Conservation (phyloP, 2,329 filamentous ascomycete genomes). For the Xylariaceae sp. region DNA sequence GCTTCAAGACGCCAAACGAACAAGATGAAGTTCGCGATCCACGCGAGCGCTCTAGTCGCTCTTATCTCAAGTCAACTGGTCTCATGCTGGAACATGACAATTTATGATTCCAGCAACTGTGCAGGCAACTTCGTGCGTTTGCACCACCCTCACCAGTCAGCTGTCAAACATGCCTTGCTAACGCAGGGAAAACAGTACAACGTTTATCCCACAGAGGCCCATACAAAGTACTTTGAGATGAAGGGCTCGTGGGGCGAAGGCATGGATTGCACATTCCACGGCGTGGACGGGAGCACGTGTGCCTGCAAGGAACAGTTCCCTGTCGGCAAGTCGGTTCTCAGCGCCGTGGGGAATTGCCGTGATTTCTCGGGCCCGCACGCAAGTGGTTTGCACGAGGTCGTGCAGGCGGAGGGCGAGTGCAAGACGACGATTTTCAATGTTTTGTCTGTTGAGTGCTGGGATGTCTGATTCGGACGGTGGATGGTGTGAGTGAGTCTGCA, state of each 20-base stretch:
- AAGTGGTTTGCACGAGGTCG: conserved; percentile 8
- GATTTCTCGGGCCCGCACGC: conserved; percentile 15
- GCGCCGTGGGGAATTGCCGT: conserved; percentile 10
- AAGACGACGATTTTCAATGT: conserved; percentile 15
- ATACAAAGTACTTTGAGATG: conserved; percentile 21
- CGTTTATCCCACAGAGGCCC: conserved; percentile 6
- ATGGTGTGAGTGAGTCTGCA: too few species aligned
- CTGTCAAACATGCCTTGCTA: neutral
- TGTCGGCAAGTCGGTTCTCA: conserved; percentile 16
- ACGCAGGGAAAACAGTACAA: conserved; percentile 10
- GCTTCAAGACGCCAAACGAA: neutral
- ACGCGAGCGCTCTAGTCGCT: conserved; percentile 8
- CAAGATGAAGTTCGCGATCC: conserved; percentile 12
- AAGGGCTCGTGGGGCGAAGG: conserved; percentile 13
- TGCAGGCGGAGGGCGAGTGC: conserved; percentile 15
- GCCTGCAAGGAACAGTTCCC: conserved; percentile 16
- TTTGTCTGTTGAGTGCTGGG: conserved; percentile 17
- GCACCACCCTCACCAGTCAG: neutral
- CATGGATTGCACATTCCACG: conserved; percentile 16
- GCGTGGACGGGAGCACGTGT: conserved; percentile 5
- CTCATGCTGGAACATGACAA: conserved; percentile 17
- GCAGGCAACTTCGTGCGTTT: conserved; percentile 15
- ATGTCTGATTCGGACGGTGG: neutral
- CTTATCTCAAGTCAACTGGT: conserved; percentile 11
- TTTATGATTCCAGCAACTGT: conserved; percentile 16